phyloP scores from a whole-genome alignment of 129 eudicot genomes.

The Saussurea involucrata region DNA sequence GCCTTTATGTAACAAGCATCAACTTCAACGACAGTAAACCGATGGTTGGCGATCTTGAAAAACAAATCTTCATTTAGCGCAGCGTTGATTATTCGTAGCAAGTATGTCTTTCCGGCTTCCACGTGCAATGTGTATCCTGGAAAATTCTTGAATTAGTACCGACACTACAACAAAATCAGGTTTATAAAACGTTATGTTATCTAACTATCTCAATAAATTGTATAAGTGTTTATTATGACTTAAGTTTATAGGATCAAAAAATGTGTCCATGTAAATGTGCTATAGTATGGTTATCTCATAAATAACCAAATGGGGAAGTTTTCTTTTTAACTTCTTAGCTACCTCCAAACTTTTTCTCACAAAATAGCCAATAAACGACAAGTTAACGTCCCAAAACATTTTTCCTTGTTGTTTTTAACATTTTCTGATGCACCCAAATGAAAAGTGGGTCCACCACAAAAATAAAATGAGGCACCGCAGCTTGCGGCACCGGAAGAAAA shows the following conservation, averaged over 20 bases:
- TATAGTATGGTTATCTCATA: neutral
- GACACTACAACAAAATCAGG: neutral
- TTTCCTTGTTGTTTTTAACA: too few species aligned
- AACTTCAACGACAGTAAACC: conserved; percentile 62
- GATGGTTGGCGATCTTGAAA: conserved; percentile 70
- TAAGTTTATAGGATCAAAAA: neutral
- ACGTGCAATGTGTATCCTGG: conserved; percentile 62
- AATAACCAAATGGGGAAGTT: too few species aligned
- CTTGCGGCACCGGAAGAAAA: too few species aligned
- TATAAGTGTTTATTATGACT: neutral
- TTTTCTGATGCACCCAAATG: too few species aligned
- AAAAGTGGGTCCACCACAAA: too few species aligned
- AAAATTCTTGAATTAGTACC: neutral
- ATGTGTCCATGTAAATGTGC: neutral
- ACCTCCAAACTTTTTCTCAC: too few species aligned
- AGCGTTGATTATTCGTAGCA: conserved; percentile 77
- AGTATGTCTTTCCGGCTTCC: conserved; percentile 59
- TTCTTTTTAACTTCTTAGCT: too few species aligned
- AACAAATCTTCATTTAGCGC: conserved; percentile 75
- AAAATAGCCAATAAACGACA: too few species aligned
- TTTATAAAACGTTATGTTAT: neutral
- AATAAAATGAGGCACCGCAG: too few species aligned
- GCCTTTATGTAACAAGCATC: conserved; percentile 82
- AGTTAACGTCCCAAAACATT: too few species aligned
- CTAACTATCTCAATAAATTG: neutral